These are phyloP conservation scores for Sporothrix luriei DNA, from an alignment of 2,329 filamentous ascomycete genomes.

Conservation along the genomic window DNA sequence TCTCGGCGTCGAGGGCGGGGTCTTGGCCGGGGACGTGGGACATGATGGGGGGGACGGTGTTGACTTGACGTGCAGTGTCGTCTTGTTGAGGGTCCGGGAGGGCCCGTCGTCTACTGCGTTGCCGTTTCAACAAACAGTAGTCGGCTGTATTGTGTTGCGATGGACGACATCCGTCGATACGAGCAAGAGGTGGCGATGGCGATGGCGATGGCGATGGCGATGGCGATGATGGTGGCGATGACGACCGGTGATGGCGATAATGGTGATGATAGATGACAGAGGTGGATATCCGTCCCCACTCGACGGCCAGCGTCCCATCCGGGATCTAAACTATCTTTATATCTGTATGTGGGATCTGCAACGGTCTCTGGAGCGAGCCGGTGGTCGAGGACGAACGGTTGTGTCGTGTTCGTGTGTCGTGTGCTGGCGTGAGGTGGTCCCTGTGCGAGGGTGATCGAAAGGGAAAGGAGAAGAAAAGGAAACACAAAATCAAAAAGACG, in stretches of 20 bases:
- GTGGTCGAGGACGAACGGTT: background rate
- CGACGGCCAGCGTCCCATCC: constrained; percentile 8
- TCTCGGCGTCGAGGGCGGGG: constrained; percentile 38
- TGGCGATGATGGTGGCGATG: background rate
- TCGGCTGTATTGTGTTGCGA: background rate
- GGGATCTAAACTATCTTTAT: constrained; percentile 10
- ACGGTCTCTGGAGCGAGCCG: background rate
- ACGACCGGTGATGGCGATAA: background rate
- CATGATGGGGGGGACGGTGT: background rate
- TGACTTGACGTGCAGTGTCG: background rate
- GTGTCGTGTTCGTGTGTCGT: background rate
- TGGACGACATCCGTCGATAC: background rate
- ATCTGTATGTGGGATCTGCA: constrained; percentile 9
- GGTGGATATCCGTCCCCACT: constrained; percentile 2
- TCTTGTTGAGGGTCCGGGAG: background rate
- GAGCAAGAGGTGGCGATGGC: background rate
- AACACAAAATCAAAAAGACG: too few relatives aligned
- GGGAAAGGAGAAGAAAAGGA: too few relatives aligned
- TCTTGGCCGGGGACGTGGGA: constrained; percentile 33
- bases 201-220: background rate
- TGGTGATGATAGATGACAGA: background rate
- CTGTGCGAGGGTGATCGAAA: too few relatives aligned
- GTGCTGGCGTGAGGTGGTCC: too few relatives aligned
- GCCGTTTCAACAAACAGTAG: constrained; percentile 16
- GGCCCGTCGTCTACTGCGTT: background rate